A percentile compares a stretch with the other conserved stretches of the same genome.
Conservation (phyloP, 352 stramenopile genomes). For the Phytopythium mirpurense region DNA sequence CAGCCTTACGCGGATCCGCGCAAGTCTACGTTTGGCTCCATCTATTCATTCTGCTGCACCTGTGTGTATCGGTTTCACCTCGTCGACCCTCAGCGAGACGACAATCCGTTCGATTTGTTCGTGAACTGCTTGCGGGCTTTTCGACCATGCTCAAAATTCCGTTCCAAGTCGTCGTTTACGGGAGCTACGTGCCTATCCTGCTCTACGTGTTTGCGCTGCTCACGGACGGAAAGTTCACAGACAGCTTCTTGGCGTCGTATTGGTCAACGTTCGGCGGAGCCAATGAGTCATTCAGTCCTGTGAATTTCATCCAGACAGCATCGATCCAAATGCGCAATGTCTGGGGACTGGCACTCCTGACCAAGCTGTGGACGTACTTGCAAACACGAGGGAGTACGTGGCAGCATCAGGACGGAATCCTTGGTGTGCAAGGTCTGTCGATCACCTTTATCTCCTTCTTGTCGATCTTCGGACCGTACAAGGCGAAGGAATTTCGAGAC, state of each 20-base stretch:
- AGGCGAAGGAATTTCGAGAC: conserved; percentile 4
- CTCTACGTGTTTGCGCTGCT: conserved; percentile 30
- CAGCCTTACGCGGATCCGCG: conserved; percentile 16
- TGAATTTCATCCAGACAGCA: conserved; percentile 23
- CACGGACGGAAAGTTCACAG: conserved; percentile 35
- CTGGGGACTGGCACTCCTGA: conserved; percentile 32
- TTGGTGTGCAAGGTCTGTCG: conserved; percentile 22
- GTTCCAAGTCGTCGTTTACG: conserved; percentile 50
- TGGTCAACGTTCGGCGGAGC: conserved; percentile 24
- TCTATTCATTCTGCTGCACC: conserved; percentile 16
- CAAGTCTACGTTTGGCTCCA: conserved; percentile 53
- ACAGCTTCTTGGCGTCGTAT: conserved; percentile 32
- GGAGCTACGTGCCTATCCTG: conserved; percentile 29
- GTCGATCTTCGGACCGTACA: conserved; percentile 31
- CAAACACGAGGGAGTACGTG: conserved; percentile 3
- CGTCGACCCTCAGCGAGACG: background rate
- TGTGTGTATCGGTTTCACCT: conserved; percentile 2
- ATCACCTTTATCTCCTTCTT: conserved; percentile 35
- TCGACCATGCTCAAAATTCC: conserved; percentile 30
- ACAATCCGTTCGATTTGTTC: background rate
- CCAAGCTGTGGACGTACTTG: conserved; percentile 16
- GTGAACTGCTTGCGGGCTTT: background rate
- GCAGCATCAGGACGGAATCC: conserved; percentile 11
- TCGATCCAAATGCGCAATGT: conserved; percentile 42
- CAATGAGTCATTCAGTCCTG: conserved; percentile 13